phyloP scores from a whole-genome alignment of 2,329 filamentous ascomycete genomes.

The Fusarium domesticum region DNA sequence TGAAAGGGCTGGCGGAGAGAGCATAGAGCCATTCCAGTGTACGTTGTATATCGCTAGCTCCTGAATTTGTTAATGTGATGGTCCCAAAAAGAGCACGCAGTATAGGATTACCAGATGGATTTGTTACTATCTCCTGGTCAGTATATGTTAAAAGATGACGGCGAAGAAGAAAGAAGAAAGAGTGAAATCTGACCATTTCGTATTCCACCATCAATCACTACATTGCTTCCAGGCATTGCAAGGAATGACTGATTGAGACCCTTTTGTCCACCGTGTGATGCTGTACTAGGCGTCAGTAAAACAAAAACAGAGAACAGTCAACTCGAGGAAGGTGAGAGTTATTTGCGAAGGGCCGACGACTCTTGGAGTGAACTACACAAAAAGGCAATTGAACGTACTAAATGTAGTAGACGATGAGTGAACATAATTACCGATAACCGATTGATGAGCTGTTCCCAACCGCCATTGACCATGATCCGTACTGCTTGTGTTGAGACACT shows the following conservation, averaged over 20 bases:
- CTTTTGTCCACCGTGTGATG: background rate
- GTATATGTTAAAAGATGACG: no score
- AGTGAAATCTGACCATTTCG: background rate
- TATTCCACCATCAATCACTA: background rate
- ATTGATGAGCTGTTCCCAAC: background rate
- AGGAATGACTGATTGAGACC: conserved; percentile 1
- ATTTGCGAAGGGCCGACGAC: no score
- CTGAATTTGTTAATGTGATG: background rate
- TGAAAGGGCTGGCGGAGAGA: background rate
- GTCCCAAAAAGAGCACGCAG: background rate
- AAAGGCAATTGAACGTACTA: background rate
- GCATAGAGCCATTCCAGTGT: background rate
- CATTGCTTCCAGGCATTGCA: conserved; percentile 1
- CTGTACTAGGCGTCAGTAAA: background rate
- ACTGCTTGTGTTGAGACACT: no score
- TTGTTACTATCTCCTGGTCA: background rate
- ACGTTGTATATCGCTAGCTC: background rate
- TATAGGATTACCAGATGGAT: background rate
- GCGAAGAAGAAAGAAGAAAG: background rate
- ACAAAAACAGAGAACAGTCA: background rate
- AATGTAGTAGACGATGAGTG: background rate
- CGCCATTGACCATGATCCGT: background rate
- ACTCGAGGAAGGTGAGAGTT: background rate
- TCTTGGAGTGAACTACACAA: no score
- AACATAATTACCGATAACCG: background rate